Percentiles rank a stretch among this genome's conserved stretches.
phyloP scores from a whole-genome alignment of 768 basidiomycete species.

The Amyloporia xantha region DNA sequence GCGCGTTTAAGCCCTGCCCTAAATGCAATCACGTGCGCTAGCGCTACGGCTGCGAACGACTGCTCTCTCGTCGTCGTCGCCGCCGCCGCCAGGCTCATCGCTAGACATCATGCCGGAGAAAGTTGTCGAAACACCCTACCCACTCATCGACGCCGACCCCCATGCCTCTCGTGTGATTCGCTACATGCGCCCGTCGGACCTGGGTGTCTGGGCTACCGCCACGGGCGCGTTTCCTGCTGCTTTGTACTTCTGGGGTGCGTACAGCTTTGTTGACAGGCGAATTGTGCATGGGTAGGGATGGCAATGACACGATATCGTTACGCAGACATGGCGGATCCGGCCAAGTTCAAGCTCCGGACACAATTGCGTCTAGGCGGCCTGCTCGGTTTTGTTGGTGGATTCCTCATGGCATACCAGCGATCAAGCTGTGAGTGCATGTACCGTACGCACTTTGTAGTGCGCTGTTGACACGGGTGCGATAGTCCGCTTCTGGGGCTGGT shows the following conservation, averaged over 20 bases:
- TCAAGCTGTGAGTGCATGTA: conserved; percentile 67
- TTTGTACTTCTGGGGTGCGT: conserved; percentile 77
- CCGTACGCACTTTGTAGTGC: too few relatives aligned
- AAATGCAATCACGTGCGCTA: not conserved
- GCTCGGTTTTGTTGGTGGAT: conserved; percentile 85
- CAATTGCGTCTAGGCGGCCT: conserved; percentile 54
- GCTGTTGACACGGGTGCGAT: not conserved
- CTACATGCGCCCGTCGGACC: conserved; percentile 86
- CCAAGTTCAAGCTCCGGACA: conserved; percentile 31
- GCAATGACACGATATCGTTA: conserved; percentile 5
- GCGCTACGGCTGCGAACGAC: conserved; percentile 1
- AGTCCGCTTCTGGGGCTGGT: conserved; percentile 97
- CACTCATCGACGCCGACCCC: conserved; percentile 92
- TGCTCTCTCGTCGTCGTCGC: conserved; percentile 8
- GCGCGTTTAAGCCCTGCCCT: conserved; percentile 3
- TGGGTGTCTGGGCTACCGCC: conserved; percentile 72
- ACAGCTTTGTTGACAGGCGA: conserved; percentile 6
- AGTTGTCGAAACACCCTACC: conserved; percentile 61
- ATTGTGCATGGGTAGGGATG: conserved; percentile 18
- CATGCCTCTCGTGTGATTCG: conserved; percentile 81
- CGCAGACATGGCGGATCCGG: conserved; percentile 41
- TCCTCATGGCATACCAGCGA: conserved; percentile 88
- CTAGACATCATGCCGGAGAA: conserved; percentile 43
- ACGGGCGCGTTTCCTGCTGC: conserved; percentile 80
- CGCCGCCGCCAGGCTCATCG: conserved; percentile 13